Evolutionary conservation across 2,329 filamentous ascomycete genomes (phyloP).

Genomic region (Scedosporium minutisporum): DNA sequence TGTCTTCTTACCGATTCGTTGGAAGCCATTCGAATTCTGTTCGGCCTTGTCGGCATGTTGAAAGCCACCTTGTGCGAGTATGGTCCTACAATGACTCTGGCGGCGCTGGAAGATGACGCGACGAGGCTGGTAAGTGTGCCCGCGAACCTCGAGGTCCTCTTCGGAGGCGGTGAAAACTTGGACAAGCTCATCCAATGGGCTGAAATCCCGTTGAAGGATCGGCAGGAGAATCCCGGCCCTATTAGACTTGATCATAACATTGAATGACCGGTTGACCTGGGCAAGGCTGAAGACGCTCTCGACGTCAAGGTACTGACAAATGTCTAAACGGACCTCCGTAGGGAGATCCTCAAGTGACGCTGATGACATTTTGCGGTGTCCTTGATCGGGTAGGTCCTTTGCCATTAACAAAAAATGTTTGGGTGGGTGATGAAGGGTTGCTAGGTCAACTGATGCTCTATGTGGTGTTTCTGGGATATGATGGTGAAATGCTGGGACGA

Average conservation of each 20-base stretch:
- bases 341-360: slow-evolving; percentile 20
- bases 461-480: background rate
- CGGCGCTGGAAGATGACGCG: slow-evolving; percentile 28
- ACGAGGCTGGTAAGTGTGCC: slow-evolving; percentile 27
- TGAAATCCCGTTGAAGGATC: slow-evolving; percentile 31
- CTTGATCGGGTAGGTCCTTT: background rate
- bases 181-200: slow-evolving; percentile 35
- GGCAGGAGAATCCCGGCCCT: slow-evolving; percentile 31
- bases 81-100: slow-evolving; percentile 20
- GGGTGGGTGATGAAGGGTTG: background rate
- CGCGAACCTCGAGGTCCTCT: slow-evolving; percentile 22
- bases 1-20: slow-evolving; percentile 10
- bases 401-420: background rate
- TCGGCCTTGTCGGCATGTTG: background rate
- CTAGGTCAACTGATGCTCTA: background rate
- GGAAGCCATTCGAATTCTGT: background rate
- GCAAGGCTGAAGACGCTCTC: slow-evolving; percentile 28
- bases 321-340: slow-evolving; percentile 37
- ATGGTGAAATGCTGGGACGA: background rate
- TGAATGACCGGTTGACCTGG: slow-evolving; percentile 26
- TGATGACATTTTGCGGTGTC: background rate
- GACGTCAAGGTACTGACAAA: slow-evolving; percentile 35
- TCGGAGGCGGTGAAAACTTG: slow-evolving; percentile 34
- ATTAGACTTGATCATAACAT: slow-evolving; percentile 29
- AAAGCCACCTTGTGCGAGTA: slow-evolving; percentile 9